Conservation (phyloP, 176 grass and related monocot genomes). For the Melocanna baccifera region DNA sequence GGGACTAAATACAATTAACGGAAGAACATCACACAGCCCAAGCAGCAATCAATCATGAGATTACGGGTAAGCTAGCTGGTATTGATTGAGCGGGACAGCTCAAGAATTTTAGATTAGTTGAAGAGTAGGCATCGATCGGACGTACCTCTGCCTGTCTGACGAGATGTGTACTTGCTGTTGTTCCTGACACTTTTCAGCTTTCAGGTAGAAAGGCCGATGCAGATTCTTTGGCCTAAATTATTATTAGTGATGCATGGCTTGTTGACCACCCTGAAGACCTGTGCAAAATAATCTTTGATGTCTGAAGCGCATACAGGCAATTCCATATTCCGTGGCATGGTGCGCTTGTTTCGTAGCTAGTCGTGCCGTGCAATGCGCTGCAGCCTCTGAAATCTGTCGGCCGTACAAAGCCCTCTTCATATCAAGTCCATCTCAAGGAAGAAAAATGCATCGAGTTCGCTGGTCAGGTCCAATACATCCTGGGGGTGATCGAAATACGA, state of each 20-base stretch:
- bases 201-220: slow-evolving; percentile 46
- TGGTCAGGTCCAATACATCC: neutral
- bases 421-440: neutral
- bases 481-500: too few species aligned
- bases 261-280: slow-evolving; percentile 38
- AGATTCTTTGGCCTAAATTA: slow-evolving; percentile 27
- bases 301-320: neutral
- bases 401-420: neutral
- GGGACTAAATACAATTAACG: neutral
- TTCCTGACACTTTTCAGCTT: slow-evolving; percentile 9
- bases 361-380: slow-evolving; percentile 33
- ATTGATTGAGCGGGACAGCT: neutral
- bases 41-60: slow-evolving; percentile 8
- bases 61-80: neutral
- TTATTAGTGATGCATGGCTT: neutral
- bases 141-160: slow-evolving; percentile 9
- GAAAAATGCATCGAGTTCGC: neutral
- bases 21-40: neutral
- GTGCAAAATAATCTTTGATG: slow-evolving; percentile 14
- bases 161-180: slow-evolving; percentile 25
- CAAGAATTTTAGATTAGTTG: neutral
- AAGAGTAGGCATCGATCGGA: neutral
- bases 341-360: slow-evolving; percentile 27
- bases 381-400: slow-evolving; percentile 11
- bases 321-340: slow-evolving; percentile 8